Base-by-base conservation (phyloP, 164 flowering plant species). In the Liriodendron chinense region DNA sequence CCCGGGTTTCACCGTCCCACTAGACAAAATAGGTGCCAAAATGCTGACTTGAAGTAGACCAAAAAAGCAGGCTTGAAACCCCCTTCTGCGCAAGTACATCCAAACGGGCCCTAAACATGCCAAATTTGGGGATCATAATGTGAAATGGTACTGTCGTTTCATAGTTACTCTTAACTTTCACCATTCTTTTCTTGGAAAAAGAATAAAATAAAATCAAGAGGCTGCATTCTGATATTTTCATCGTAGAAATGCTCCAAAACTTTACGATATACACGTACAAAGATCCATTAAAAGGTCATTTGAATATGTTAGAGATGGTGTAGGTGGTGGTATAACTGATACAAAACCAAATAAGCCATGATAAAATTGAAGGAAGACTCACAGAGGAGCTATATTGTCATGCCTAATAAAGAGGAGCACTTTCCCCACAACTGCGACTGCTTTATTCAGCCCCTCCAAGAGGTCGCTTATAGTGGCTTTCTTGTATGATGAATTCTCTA, bases 361-460 rank as follows among this genome's bases (percentile, higher is more conserved):
- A 73, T 23, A 22, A 57, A 20, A 68, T 47, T 21, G 16, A 48
- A 2, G 68, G 21, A 22, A 24, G 18, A 85, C 98, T 89, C 82
- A 94, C 98, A 89, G 76, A 34, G 97, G 98, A 70, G 93, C 74
- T 68, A 74, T 81, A 80, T 74, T 85, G 21, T 89, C 94, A 71
- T 90, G 92, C 76, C 86, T 89, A 64, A 91, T 75, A 73, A 85
- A 86, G 78, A 85, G 85, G 14, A 92, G 73, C 70, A 94, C 98
- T 82, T 87, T 89, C 53, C 91, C 96, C 12, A 80, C 71, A 64
- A 94, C 75, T 66, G 90, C 92, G 66, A 81, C 83, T 70, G 85
- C 76, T 84, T 86, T 89, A 80, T 92, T 94, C 65, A 83, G 82
- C 74, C 97, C 98, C 76, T 89, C 96, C 12, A 49, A 73, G 65